Evolutionary conservation across 2,329 filamentous ascomycete species (phyloP).

Genomic region (Fusarium papillatum): DNA sequence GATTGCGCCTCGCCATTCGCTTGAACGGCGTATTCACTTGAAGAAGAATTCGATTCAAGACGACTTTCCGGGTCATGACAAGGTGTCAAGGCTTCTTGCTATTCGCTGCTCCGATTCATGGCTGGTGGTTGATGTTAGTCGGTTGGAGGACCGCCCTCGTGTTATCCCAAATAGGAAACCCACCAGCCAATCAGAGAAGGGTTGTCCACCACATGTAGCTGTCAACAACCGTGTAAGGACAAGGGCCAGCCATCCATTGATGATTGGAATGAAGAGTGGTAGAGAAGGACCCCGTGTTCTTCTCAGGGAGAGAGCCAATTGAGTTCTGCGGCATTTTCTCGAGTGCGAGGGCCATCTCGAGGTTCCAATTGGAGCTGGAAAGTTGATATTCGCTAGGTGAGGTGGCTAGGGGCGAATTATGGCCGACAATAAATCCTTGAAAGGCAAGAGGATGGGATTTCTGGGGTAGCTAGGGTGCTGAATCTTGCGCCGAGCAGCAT

Average conservation of each 20-base stretch:
- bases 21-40: background rate
- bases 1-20: background rate
- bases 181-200: slow-evolving; percentile 36
- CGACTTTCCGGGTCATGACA: background rate
- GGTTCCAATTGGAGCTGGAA: slow-evolving; percentile 5
- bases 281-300: background rate
- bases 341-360: background rate
- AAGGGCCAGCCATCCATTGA: background rate
- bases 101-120: slow-evolving; percentile 8
- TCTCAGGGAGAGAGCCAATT: slow-evolving; percentile 1
- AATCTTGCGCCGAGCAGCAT: background rate
- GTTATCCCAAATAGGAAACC: slow-evolving; percentile 17
- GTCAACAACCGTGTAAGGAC: slow-evolving; percentile 34
- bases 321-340: slow-evolving; percentile 27
- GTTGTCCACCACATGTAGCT: slow-evolving; percentile 42
- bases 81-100: background rate
- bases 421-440: background rate
- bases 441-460: background rate
- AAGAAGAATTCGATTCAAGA: background rate
- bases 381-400: background rate
- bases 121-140: slow-evolving; percentile 30
- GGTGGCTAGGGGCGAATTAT: background rate
- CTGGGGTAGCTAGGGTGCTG: background rate
- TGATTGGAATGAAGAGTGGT: slow-evolving; percentile 9
- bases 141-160: slow-evolving; percentile 14